Conservation (phyloP, 2,329 filamentous ascomycete species). For the Penicillium thymicola region DNA sequence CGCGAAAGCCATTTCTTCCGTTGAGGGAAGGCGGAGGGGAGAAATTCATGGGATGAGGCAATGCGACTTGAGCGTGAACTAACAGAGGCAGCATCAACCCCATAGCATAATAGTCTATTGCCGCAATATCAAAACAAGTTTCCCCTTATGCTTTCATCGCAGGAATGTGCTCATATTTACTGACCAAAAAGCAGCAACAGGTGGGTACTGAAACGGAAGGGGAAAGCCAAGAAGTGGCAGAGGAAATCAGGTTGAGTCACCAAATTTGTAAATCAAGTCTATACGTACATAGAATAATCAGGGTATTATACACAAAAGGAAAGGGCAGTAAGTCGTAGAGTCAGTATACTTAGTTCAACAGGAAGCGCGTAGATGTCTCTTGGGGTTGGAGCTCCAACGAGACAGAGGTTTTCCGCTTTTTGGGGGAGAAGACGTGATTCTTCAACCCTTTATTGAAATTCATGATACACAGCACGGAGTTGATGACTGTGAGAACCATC, state of each 20-base stretch:
- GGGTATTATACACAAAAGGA: not conserved
- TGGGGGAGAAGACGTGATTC: slow-evolving; percentile 1
- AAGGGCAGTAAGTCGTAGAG: not conserved
- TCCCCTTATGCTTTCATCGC: not conserved
- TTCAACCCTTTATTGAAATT: slow-evolving; percentile 22
- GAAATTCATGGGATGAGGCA: not conserved
- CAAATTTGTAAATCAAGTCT: not conserved
- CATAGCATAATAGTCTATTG: not conserved
- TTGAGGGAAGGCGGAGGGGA: not conserved
- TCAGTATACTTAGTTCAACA: slow-evolving; percentile 1
- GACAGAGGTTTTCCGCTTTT: not conserved
- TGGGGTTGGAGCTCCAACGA: slow-evolving; percentile 2
- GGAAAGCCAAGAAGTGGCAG: not conserved
- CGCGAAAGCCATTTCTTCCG: not conserved
- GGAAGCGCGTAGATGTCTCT: slow-evolving; percentile 4
- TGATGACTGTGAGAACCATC: slow-evolving; percentile 11
- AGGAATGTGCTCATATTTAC: not conserved
- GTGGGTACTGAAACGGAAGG: too few species aligned
- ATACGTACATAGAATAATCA: not conserved
- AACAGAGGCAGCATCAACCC: not conserved
- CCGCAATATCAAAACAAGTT: not conserved
- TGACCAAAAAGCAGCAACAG: not conserved
- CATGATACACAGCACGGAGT: slow-evolving; percentile 16
- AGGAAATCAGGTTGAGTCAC: not conserved
- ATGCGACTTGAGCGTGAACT: not conserved